These are phyloP conservation scores for Coix lacrymajobi DNA, from an alignment of 176 grass and related monocot genomes.

Conservation along the genomic window DNA sequence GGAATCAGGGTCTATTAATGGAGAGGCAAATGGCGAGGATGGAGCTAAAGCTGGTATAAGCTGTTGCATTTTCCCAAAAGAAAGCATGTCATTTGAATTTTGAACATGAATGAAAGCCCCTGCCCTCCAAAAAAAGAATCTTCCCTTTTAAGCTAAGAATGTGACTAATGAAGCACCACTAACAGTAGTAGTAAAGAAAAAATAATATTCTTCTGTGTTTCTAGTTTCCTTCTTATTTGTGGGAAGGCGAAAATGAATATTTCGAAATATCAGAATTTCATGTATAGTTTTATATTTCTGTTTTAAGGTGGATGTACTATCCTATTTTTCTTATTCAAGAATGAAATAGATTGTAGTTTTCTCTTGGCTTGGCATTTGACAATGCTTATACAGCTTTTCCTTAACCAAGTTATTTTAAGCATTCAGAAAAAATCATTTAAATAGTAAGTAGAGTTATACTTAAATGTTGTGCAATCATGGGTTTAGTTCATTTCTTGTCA, in stretches of 20 bases:
- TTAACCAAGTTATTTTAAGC: neutral
- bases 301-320: neutral
- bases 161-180: neutral
- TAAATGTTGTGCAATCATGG: neutral
- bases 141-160: neutral
- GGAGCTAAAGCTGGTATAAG: slow-evolving; percentile 63
- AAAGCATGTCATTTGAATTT: neutral
- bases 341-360: neutral
- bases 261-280: neutral
- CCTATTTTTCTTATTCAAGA: neutral
- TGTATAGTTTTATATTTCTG: neutral
- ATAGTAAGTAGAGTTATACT: neutral
- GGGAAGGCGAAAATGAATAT: neutral
- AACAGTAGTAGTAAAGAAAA: neutral
- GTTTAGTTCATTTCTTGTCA: neutral
- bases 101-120: neutral
- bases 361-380: neutral
- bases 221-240: neutral
- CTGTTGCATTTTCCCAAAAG: neutral
- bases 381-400: slow-evolving; percentile 8
- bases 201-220: neutral
- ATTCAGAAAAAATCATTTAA: neutral
- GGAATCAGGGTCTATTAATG: slow-evolving; percentile 30
- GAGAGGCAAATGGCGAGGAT: slow-evolving; percentile 57
- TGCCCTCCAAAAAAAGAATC: neutral